Percentiles rank a stretch among this genome's conserved stretches.
These are phyloP conservation scores for Epichloe gansuensis DNA, from an alignment of 2,329 filamentous ascomycete species.

Conservation along the genomic window DNA sequence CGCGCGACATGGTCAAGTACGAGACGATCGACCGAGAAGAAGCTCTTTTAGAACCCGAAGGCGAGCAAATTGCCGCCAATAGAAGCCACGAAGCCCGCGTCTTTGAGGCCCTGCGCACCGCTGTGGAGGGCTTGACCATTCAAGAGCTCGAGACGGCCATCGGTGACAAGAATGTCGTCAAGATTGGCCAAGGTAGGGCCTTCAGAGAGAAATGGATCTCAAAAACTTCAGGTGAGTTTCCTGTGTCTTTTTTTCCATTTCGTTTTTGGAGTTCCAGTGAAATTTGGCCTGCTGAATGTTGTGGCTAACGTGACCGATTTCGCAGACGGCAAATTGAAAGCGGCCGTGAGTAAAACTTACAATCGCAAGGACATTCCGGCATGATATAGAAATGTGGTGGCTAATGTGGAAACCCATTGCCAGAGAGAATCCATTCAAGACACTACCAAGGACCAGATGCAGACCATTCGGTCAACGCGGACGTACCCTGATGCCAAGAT, in stretches of 20 bases:
- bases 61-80: conserved; percentile 55
- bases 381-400: neutral
- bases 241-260: conserved; percentile 15
- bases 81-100: conserved; percentile 76
- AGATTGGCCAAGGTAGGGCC: conserved; percentile 86
- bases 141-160: conserved; percentile 56
- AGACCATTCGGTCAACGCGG: conserved; percentile 56
- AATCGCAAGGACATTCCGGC: neutral
- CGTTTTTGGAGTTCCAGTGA: neutral
- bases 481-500: conserved; percentile 59
- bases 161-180: conserved; percentile 60
- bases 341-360: conserved; percentile 5
- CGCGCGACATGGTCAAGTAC: conserved; percentile 77
- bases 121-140: conserved; percentile 71
- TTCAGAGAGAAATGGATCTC: conserved; percentile 69
- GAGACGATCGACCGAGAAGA: conserved; percentile 72
- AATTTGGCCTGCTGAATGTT: neutral
- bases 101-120: conserved; percentile 58
- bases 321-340: conserved; percentile 7
- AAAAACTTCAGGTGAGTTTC: conserved; percentile 41
- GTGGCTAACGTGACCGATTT: conserved; percentile 3
- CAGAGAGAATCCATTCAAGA: conserved; percentile 66
- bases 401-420: neutral
- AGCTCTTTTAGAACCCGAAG: conserved; percentile 61
- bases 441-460: conserved; percentile 61